A percentile compares a stretch with the other conserved stretches of the same genome.
Conservation (phyloP, 805 yeast genomes). For the Candida tallmaniae region DNA sequence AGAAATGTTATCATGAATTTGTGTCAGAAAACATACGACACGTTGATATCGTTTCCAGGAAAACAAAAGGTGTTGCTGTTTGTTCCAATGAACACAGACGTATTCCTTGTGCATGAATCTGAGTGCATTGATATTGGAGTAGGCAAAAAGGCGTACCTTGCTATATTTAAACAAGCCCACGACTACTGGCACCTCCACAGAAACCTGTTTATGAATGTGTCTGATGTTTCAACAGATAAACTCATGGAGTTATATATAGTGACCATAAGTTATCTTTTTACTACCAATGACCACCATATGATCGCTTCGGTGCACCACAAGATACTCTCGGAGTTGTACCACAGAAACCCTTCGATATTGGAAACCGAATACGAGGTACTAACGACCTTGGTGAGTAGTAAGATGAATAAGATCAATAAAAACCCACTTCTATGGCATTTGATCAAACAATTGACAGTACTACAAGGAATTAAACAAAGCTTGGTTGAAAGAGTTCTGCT, state of each 20-base stretch:
- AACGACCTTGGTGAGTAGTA: constrained; percentile 25
- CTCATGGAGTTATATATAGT: constrained; percentile 20
- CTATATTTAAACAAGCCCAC: constrained; percentile 30
- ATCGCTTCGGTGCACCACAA: constrained; percentile 25
- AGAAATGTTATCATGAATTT: neutral
- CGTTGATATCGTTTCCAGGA: constrained; percentile 2
- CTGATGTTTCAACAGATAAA: neutral
- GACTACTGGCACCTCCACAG: constrained; percentile 19
- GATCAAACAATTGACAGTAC: constrained; percentile 27
- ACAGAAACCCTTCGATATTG: constrained; percentile 9
- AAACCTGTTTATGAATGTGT: neutral
- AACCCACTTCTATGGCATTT: constrained; percentile 36
- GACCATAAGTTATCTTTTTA: constrained; percentile 30
- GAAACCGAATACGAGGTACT: constrained; percentile 25
- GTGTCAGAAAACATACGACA: neutral
- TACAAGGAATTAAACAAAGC: neutral
- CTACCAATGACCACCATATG: constrained; percentile 37
- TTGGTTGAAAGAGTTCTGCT: neutral
- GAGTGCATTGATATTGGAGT: constrained; percentile 25
- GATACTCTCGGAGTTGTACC: constrained; percentile 12
- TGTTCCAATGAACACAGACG: neutral
- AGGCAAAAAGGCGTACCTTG: constrained; percentile 24
- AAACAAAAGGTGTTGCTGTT: constrained; percentile 1
- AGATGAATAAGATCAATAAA: constrained; percentile 32
- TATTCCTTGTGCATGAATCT: constrained; percentile 7